Evolutionary conservation across 139 green algal genomes (phyloP).

Genomic region (Haematococcus lacustris): DNA sequence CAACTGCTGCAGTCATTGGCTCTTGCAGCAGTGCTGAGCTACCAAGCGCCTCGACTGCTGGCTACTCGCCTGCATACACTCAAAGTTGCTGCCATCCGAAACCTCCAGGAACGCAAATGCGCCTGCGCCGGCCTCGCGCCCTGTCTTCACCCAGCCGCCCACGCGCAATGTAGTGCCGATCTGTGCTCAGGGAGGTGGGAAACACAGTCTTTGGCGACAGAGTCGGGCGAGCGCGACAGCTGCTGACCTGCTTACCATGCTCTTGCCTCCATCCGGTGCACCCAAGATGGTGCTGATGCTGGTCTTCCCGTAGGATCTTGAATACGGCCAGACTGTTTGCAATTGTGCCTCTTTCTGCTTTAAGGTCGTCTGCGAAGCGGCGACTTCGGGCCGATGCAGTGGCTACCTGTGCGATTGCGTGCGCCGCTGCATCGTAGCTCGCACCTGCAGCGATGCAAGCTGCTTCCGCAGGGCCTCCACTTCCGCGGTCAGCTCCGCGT

Average conservation of each 20-base stretch:
- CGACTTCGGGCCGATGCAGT: background rate
- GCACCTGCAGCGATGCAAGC: constrained; percentile 30
- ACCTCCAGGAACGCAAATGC: constrained; percentile 95
- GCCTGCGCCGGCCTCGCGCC: constrained; percentile 82
- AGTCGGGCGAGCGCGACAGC: background rate
- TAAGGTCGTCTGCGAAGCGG: constrained; percentile 18
- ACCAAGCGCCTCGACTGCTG: background rate
- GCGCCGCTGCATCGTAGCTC: background rate
- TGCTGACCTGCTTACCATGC: constrained; percentile 35
- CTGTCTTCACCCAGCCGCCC: constrained; percentile 98
- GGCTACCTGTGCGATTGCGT: background rate
- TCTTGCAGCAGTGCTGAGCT: background rate
- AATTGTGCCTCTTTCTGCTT: constrained; percentile 34
- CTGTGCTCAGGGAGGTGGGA: constrained; percentile 18
- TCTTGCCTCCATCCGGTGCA: constrained; percentile 50
- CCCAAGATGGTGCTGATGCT: constrained; percentile 56
- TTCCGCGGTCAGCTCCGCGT: constrained; percentile 12
- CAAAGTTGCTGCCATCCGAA: constrained; percentile 89
- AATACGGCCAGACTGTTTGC: constrained; percentile 45
- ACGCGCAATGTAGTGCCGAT: constrained; percentile 69
- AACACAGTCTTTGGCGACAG: background rate
- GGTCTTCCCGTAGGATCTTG: constrained; percentile 41
- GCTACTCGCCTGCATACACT: constrained; percentile 75
- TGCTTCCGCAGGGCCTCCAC: constrained; percentile 31
- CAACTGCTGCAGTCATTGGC: background rate